Evolutionary conservation across 164 flowering plant genomes (phyloP).

Genomic region (Sextonia rubra): DNA sequence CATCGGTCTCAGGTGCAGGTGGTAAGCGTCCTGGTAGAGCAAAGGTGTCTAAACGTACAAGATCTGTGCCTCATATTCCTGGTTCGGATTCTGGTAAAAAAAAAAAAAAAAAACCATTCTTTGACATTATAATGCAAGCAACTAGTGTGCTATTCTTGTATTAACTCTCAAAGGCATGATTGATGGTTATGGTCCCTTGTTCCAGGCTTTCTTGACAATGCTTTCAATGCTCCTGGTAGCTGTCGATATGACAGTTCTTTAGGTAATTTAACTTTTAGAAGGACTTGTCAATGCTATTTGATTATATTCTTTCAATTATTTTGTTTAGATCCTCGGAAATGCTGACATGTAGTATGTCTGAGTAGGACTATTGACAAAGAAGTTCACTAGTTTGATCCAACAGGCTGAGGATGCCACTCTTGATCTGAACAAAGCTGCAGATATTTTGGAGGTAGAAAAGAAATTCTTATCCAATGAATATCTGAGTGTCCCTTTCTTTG

Average conservation of each 20-base stretch:
- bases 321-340: background rate
- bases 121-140: background rate
- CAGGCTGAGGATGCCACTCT: conserved; percentile 93
- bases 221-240: conserved; percentile 23
- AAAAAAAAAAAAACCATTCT: too few relatives aligned
- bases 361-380: conserved; percentile 85
- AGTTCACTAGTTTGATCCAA: conserved; percentile 78
- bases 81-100: conserved; percentile 31
- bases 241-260: conserved; percentile 65
- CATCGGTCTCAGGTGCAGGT: conserved; percentile 8
- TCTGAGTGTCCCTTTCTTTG: background rate
- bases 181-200: background rate
- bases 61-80: conserved; percentile 21
- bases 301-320: background rate
- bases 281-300: background rate
- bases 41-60: conserved; percentile 28
- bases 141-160: background rate
- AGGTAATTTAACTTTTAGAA: conserved; percentile 26
- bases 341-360: conserved; percentile 2
- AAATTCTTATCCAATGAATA: background rate
- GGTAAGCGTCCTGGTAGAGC: conserved; percentile 22
- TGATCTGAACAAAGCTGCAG: conserved; percentile 91
- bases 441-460: conserved; percentile 64
- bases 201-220: conserved; percentile 25
- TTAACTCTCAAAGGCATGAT: background rate